Conservation (phyloP, 2,329 filamentous ascomycete species). For the Fusarium mangiferae region DNA sequence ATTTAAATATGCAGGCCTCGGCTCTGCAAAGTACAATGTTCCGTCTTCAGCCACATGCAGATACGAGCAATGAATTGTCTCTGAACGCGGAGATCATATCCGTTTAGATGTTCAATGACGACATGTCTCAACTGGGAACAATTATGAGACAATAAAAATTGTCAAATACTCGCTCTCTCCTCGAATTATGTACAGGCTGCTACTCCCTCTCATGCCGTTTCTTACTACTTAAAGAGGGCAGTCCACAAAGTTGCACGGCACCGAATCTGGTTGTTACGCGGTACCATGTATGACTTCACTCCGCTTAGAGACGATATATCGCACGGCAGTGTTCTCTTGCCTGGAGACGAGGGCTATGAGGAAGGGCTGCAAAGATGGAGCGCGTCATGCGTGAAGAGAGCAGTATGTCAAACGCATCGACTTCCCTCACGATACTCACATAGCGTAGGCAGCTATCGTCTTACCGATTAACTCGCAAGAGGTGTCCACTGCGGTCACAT, state of each 20-base stretch:
- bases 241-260: neutral
- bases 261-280: neutral
- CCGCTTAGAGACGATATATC: conserved; percentile 22
- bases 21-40: neutral
- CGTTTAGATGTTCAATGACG: conserved; percentile 26
- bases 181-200: neutral
- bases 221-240: neutral
- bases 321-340: conserved; percentile 43
- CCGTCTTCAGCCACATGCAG: neutral
- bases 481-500: conserved; percentile 38
- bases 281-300: conserved; percentile 32
- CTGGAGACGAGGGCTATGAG: conserved; percentile 47
- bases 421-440: neutral
- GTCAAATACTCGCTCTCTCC: conserved; percentile 25
- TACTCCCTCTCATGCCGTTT: neutral
- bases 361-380: conserved; percentile 50
- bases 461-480: conserved; percentile 52
- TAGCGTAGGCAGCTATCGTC: conserved; percentile 52
- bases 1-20: neutral
- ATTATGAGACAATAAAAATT: conserved; percentile 18
- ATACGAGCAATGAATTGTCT: neutral
- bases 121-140: conserved; percentile 34
- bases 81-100: neutral
- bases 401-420: conserved; percentile 32
- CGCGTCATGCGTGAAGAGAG: conserved; percentile 48